These are phyloP conservation scores for Mycena haematopus DNA, from an alignment of 768 basidiomycete genomes.

Conservation along the genomic window DNA sequence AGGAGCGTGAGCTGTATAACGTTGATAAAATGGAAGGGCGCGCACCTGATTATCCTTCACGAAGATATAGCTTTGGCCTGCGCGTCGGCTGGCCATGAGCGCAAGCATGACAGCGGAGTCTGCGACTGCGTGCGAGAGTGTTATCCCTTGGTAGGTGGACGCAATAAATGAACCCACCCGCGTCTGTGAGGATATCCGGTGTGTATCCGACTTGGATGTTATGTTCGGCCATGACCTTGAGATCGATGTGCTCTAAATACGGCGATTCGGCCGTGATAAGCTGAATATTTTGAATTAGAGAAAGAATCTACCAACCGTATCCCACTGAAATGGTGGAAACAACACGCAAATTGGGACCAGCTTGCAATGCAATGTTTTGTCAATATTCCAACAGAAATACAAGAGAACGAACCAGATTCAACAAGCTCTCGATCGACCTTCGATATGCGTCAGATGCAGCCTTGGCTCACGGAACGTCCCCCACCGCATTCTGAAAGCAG, in stretches of 20 bases:
- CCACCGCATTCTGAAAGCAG: constrained; percentile 77
- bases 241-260: constrained; percentile 78
- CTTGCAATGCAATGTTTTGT: constrained; percentile 34
- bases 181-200: constrained; percentile 91
- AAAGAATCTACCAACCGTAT: constrained; percentile 57
- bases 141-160: not conserved
- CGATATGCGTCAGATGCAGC: constrained; percentile 10
- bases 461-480: not conserved
- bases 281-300: not conserved
- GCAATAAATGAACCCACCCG: constrained; percentile 54
- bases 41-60: constrained; percentile 75
- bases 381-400: not conserved
- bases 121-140: constrained; percentile 62
- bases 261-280: not conserved
- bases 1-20: not conserved
- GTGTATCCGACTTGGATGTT: constrained; percentile 86
- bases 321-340: constrained; percentile 96
- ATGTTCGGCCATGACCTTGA: constrained; percentile 61
- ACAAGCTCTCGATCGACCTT: constrained; percentile 80
- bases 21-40: not conserved
- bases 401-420: constrained; percentile 50
- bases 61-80: constrained; percentile 62
- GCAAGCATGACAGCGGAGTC: constrained; percentile 90
- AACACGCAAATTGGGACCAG: constrained; percentile 75
- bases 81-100: constrained; percentile 89